Base-by-base conservation (phyloP, 2,329 filamentous ascomycete genomes). In the Beauveria brongniartii region DNA sequence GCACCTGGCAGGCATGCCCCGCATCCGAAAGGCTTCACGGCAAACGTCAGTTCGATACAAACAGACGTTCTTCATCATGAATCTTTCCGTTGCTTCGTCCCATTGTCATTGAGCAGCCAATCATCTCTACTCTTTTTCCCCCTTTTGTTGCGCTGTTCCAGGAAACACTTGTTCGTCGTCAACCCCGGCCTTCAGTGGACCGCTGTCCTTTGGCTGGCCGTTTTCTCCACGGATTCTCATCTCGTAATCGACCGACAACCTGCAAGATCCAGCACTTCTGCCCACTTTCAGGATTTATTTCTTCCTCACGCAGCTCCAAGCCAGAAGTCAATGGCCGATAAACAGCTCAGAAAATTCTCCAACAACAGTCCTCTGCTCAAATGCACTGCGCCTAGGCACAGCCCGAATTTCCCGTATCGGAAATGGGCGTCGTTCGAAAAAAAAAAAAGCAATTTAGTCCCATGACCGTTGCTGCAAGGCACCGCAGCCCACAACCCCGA, bases 391-490 rank as follows among this genome's bases (percentile, higher is more conserved):
- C 28, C n/a, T 14, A 14, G 50, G 24, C 30, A 6, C 20, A 22
- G n/a, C 44, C 44, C 44, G 10, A 46, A 24, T 46, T 5, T 4
- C 34, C 5, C 3, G 34, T 37, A 37, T 37, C 34, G 34, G 34
- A 37, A 34, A 22, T 34, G 24, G 41, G 30, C 24, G 34, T 57
- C 55, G 55, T 34, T 43, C 22, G 2, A 22, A 10, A 18, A 55
- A 52, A 52, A 44, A 46, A 58, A 52, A 44, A 34, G 37, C 40
- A 43, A 12, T 1, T 22, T 48, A 20, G 55, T 59, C 56, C 37
- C 56, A 59, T 52, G 47, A 59, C 56, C 34, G 14, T 26, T 48
- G 56, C 40, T 59, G 56, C 56, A 59, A 59, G 56, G 56, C 56
- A 59, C 56, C 56, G 22, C 55, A 44, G 12, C 34, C 46, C 46